Conservation (phyloP, 139 green algal species). For the Marvania coccoides region DNA sequence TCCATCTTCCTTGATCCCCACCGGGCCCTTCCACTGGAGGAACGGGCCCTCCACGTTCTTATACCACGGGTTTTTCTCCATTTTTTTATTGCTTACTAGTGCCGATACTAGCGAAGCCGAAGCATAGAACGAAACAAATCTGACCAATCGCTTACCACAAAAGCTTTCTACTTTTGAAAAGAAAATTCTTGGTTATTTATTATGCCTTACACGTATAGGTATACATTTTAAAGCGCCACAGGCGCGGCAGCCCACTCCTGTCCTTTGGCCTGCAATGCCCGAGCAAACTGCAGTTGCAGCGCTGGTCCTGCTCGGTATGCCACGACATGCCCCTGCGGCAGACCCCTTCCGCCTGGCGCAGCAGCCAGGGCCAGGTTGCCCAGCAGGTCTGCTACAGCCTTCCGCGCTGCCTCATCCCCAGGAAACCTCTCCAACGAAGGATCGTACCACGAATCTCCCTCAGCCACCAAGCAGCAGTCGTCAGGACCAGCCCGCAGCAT, state of each 20-base stretch:
- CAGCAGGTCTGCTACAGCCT: neutral
- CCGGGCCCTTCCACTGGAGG: conserved; percentile 55
- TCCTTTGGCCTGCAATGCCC: neutral
- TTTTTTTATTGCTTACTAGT: conserved; percentile 13
- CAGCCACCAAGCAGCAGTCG: neutral
- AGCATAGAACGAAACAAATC: neutral
- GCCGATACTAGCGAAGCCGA: neutral
- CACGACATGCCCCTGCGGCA: conserved; percentile 18
- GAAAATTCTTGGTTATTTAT: neutral
- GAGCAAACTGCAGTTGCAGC: conserved; percentile 7
- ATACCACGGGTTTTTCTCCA: conserved; percentile 80
- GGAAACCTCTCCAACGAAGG: neutral
- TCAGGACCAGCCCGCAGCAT: conserved; percentile 7
- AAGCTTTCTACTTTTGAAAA: no score
- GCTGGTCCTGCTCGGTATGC: neutral
- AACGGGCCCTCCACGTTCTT: conserved; percentile 64
- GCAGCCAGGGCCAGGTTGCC: conserved; percentile 3
- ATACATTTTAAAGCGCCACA: neutral
- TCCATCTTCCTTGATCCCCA: conserved; percentile 81
- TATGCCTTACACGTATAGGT: neutral
- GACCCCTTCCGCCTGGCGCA: neutral
- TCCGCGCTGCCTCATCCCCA: conserved; percentile 8
- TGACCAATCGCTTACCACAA: no score
- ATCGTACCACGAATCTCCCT: conserved; percentile 7
- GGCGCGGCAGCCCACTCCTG: neutral